Base-by-base conservation (phyloP, 2,329 filamentous ascomycete species). In the Ceratocystis huliohia region DNA sequence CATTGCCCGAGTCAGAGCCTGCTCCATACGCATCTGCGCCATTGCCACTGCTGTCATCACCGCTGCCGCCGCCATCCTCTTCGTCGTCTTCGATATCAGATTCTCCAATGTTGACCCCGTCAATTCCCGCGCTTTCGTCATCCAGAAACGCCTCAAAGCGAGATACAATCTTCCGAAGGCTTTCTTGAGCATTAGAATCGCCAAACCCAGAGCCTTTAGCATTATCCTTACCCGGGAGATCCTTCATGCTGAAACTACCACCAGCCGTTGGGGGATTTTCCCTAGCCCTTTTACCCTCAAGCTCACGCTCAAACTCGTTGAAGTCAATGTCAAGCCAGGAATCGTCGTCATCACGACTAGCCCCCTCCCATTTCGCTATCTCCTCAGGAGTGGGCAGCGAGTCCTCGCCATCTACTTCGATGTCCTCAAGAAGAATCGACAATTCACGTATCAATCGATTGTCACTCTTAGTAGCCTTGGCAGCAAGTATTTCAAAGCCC, bases 91-190 rank as follows among this genome's bases (percentile, higher is more conserved):
- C 75, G 4, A 80, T 78, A 5, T 81, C 76, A 1, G 79, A 77
- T 8, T 79, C 74, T 20, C 82, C 79, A 13, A 89, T 75, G 68
- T 90, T 85, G 0, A 87, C 89, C 0, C 91, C 93, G 61, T 96
- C 91, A 5, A 86, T 74, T 0, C 89, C 92, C 0, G 91, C 91
- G 59, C 82, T 82, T 10, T 95, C 88, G 71, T 97, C 90, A 66
- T 95, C 89, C 59, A 99, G 76, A 71, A 99, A 97, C 13, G 88
- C 81, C 72, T 96, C 91, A 72, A 99, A 97, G n/a, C 91, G 84
- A 61, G 89, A 88, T 0, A 99, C 94, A 74, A 97, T 96, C 72
- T 93, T 93, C 65, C 88, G 86, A 25, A 99, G 78, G 73, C 96
- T 88, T 3, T 85, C 84, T 72, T 92, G 86, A 0, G 86, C 83